Conservation (phyloP, 2,329 filamentous ascomycete genomes). For the Verticillium klebahnii region DNA sequence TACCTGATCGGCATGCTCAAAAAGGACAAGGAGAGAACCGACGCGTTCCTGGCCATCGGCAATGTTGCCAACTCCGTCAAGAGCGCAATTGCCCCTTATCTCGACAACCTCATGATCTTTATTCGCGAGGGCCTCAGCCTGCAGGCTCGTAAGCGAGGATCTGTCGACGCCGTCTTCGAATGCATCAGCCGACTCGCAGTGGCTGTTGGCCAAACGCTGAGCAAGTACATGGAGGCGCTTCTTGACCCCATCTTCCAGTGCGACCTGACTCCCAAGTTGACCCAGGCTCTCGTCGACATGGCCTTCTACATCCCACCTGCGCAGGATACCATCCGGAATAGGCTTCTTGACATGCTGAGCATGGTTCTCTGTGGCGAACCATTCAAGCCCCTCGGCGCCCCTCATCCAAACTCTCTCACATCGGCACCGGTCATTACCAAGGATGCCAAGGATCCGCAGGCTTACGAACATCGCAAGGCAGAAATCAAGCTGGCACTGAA, state of each 20-base stretch:
- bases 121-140: constrained; percentile 86
- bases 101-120: constrained; percentile 90
- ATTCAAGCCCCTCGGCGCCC: constrained; percentile 88
- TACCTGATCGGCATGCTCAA: constrained; percentile 92
- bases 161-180: constrained; percentile 82
- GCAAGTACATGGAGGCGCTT: constrained; percentile 96
- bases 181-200: constrained; percentile 96
- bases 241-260: constrained; percentile 96
- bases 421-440: constrained; percentile 80
- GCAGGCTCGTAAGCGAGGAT: constrained; percentile 63
- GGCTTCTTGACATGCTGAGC: constrained; percentile 90
- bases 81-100: constrained; percentile 88
- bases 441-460: constrained; percentile 78
- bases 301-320: constrained; percentile 97
- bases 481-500: constrained; percentile 92
- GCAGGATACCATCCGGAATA: constrained; percentile 87
- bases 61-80: constrained; percentile 96
- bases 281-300: constrained; percentile 95
- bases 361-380: constrained; percentile 87
- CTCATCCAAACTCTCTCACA: constrained; percentile 73
- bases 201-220: constrained; percentile 91
- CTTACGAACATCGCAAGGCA: constrained; percentile 73
- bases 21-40: constrained; percentile 88
- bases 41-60: constrained; percentile 92
- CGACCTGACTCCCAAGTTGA: constrained; percentile 87